Conservation (phyloP, 768 basidiomycete genomes). For the Suillus alpinus region DNA sequence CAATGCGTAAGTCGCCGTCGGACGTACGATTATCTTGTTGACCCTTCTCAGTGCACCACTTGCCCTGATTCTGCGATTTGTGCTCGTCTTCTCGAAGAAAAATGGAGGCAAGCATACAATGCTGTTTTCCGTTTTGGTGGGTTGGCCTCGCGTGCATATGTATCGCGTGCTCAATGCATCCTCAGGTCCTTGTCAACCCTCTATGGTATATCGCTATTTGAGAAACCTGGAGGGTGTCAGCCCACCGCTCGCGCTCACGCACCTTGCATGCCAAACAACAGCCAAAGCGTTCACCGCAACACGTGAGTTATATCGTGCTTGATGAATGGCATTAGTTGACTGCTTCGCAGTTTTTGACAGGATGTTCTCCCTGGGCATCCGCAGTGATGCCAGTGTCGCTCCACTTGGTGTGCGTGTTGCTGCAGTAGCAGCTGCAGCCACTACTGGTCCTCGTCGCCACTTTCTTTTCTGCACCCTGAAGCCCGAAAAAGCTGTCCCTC, state of each 20-base stretch:
- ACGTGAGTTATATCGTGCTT: slow-evolving; percentile 42
- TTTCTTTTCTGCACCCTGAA: slow-evolving; percentile 82
- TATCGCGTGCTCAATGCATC: neutral
- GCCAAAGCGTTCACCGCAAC: slow-evolving; percentile 89
- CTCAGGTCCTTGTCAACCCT: slow-evolving; percentile 79
- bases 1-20: slow-evolving; percentile 67
- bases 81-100: slow-evolving; percentile 85
- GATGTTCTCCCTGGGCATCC: slow-evolving; percentile 84
- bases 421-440: slow-evolving; percentile 63
- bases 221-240: slow-evolving; percentile 88
- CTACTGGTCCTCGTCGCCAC: slow-evolving; percentile 74
- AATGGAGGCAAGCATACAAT: slow-evolving; percentile 87
- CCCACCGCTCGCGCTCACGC: slow-evolving; percentile 81
- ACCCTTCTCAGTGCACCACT: slow-evolving; percentile 58
- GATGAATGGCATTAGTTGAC: neutral
- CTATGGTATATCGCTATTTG: slow-evolving; percentile 90
- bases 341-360: slow-evolving; percentile 70
- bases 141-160: neutral
- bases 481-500: slow-evolving; percentile 46
- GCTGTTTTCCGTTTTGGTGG: slow-evolving; percentile 84
- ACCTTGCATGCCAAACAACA: slow-evolving; percentile 84
- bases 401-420: slow-evolving; percentile 48
- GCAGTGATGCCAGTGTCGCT: slow-evolving; percentile 61
- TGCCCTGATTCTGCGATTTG: slow-evolving; percentile 81
- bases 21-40: neutral